Percentiles rank a stretch among this genome's conserved stretches.
These are phyloP conservation scores for Aspergillus intermedius DNA, from an alignment of 2,329 filamentous ascomycete species.

Conservation along the genomic window DNA sequence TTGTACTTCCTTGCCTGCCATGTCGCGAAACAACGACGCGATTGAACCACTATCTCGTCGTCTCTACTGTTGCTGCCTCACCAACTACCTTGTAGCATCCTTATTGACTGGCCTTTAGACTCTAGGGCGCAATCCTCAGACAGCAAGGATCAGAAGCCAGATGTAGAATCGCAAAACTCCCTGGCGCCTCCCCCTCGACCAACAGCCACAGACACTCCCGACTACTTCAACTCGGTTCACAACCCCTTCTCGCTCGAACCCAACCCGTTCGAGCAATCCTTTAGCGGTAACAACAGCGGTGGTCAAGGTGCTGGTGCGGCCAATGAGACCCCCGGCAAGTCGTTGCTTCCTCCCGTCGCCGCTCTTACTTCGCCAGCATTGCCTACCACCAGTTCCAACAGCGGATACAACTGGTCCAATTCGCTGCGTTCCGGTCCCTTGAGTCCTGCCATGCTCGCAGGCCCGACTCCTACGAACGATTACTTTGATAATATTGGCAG, in stretches of 20 bases:
- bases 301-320: conserved; percentile 24
- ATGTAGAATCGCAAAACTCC: conserved; percentile 57
- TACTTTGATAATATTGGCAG: conserved; percentile 84
- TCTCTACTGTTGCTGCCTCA: conserved; percentile 1
- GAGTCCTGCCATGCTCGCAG: conserved; percentile 95
- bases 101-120: conserved; percentile 24
- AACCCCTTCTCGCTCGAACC: conserved; percentile 61
- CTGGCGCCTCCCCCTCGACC: conserved; percentile 64
- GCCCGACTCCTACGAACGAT: conserved; percentile 64
- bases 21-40: conserved; percentile 4
- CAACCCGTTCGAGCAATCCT: conserved; percentile 96
- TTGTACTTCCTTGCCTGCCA: conserved; percentile 9
- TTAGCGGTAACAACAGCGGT: conserved; percentile 46
- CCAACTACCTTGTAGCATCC: conserved; percentile 1
- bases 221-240: conserved; percentile 62
- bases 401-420: conserved; percentile 70
- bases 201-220: conserved; percentile 52
- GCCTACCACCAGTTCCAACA: conserved; percentile 65
- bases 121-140: conserved; percentile 27
- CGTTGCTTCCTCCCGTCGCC: conserved; percentile 80
- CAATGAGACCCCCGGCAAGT: conserved; percentile 73
- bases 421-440: conserved; percentile 86
- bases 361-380: conserved; percentile 85
- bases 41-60: conserved; percentile 11
- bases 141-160: conserved; percentile 29